phyloP scores from a whole-genome alignment of 116 monocot genomes.

The Iris pallida region DNA sequence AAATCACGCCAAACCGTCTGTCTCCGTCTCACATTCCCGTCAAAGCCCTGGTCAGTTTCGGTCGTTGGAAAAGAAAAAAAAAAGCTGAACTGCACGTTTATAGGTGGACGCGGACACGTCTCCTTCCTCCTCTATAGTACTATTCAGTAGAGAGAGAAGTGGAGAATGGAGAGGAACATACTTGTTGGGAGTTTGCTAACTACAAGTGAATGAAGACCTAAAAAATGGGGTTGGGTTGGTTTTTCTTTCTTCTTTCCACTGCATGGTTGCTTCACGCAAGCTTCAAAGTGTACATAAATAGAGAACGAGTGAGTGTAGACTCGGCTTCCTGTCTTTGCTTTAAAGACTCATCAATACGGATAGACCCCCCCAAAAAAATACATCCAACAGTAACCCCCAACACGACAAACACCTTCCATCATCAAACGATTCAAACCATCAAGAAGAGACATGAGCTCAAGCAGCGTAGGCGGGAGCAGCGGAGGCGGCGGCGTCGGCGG shows the following conservation, averaged over 20 bases:
- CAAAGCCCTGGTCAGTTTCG: too few relatives aligned
- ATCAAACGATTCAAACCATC: not conserved
- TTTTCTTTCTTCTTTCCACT: not conserved
- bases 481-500: conserved; percentile 19
- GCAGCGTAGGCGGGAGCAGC: conserved; percentile 15
- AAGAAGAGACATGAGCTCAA: not conserved
- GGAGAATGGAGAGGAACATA: too few relatives aligned
- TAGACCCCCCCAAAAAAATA: conserved; percentile 24
- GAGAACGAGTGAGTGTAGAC: not conserved
- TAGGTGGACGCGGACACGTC: too few relatives aligned
- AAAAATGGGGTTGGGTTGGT: too few relatives aligned
- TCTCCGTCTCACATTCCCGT: too few relatives aligned
- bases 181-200: too few relatives aligned
- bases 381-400: conserved; percentile 19
- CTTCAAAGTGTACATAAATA: not conserved
- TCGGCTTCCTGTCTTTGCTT: conserved; percentile 16
- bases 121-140: too few relatives aligned
- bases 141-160: too few relatives aligned
- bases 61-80: too few relatives aligned
- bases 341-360: conserved; percentile 69
- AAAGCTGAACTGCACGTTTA: too few relatives aligned
- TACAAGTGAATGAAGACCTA: too few relatives aligned
- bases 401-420: conserved; percentile 15
- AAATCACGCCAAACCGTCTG: too few relatives aligned
- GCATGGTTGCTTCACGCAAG: conserved; percentile 6